Base-by-base conservation (phyloP, 352 stramenopile genomes). In the Hyaloperonospora brassicae region DNA sequence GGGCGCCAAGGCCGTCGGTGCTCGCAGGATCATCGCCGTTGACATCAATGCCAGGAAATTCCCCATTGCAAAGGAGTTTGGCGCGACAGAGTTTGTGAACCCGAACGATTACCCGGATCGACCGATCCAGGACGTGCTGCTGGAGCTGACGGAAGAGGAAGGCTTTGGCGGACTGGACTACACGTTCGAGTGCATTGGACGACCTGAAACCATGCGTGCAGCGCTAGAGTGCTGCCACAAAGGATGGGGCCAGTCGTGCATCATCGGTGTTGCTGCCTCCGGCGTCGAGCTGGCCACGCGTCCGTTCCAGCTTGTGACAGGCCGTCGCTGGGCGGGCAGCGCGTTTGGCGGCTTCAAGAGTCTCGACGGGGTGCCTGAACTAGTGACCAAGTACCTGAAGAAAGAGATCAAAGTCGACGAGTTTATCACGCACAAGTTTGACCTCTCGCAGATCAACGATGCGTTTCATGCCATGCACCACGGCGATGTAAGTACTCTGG, bases 281-380 rank as follows among this genome's bases (percentile, higher is more conserved):
- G 96, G 96, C n/a, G 82, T 98, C 44, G 96, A 99, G 72, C 97
- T 99, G 54, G 77, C 84, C 13, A 98, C 96, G 27, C 86, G 96
- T 46, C 95, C 96, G 25, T 98, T 99, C 66, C 95, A 99, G 73
- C 82, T 99, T 1, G 95, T 99, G 21, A 99, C 96, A 25, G 96
- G 96, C 39, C 84, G 89, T 59, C 79, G 78, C 47, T 98, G 93
- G 93, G 92, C 94, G 42, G 93, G 93, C 41, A 96, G 90, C 25
- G 93, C 93, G 17, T 98, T 98, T 56, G 93, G 93, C 25, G 93
- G 93, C 50, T 94, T 86, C 65, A 97, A 98, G 73, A 93, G 84
- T 47, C 84, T 90, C 47, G 92, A 93, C 36, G 80, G 76, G 34
- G 80, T 98, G 14, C 94, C 95, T 7, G 72, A 70, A 40, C 76